Conservation (phyloP, 768 basidiomycete species). For the Termitomyces sp. region DNA sequence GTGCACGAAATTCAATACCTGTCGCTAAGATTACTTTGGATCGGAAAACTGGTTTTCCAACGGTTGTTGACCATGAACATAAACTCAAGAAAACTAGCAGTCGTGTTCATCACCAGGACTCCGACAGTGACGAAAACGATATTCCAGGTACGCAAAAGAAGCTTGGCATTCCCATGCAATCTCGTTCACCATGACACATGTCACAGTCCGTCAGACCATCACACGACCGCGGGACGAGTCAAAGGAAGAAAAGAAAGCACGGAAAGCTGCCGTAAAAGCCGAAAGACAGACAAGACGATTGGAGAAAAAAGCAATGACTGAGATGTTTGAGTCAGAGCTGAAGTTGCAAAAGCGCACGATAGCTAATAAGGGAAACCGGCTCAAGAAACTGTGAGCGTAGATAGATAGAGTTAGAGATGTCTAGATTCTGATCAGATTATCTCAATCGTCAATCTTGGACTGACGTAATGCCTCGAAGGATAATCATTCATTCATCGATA, state of each 20-base stretch:
- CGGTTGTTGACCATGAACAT: conserved; percentile 28
- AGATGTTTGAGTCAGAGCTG: conserved; percentile 57
- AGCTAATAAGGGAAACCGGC: conserved; percentile 35
- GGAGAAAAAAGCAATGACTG: conserved; percentile 63
- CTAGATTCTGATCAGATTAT: conserved; percentile 15
- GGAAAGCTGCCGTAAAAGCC: conserved; percentile 65
- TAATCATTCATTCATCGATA: conserved; percentile 3
- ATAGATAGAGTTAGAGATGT: conserved; percentile 2
- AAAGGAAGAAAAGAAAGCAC: conserved; percentile 63
- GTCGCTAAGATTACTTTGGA: conserved; percentile 67
- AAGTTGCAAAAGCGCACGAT: conserved; percentile 52
- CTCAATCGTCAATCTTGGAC: not conserved
- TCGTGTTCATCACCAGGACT: conserved; percentile 12
- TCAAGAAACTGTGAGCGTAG: conserved; percentile 38
- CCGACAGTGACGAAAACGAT: conserved; percentile 19
- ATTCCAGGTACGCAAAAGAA: conserved; percentile 14
- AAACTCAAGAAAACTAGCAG: conserved; percentile 10
- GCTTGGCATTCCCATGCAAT: not conserved
- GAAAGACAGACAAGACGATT: conserved; percentile 58
- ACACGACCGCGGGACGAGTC: conserved; percentile 72
- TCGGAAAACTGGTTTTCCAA: conserved; percentile 72
- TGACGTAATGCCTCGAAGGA: no score
- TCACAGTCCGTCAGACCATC: conserved; percentile 35
- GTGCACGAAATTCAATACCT: conserved; percentile 47
- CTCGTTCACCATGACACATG: not conserved